Evolutionary conservation across 768 basidiomycete genomes (phyloP), one percentile per base, ranked within the genome.

Genomic region (Agaricus subrufescens): DNA sequence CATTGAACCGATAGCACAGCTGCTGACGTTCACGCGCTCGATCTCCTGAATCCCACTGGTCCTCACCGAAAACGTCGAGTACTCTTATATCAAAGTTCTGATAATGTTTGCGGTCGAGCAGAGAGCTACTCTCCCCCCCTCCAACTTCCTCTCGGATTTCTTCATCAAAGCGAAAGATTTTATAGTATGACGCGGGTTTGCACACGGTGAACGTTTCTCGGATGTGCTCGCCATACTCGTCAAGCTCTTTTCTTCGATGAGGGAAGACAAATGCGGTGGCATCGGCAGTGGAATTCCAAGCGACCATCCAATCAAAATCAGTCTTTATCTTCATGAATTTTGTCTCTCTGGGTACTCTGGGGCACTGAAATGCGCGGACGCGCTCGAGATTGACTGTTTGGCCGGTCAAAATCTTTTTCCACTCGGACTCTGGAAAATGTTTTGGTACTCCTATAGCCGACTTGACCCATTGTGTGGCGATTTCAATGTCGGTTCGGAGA

Each of bases 261-360:
- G 66, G 67, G 60, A 70, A 71, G 4, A 61, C 60, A 54, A 65
- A 72, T 0, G 19, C 0, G 40, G 56, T 62, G 0, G 69, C 71
- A n/a, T 38, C 29, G 1, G 48, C 2, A 8, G 60, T 37, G 14
- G 19, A 5, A 4, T 51, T 37, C 66, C 66, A 72, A 1, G 67
- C 67, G 4, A 52, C 23, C 23, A 46, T 14, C 70, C 69, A 73
- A 5, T 72, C 65, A 4, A 47, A 50, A 1, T 29, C 29, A 6
- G 58, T 60, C 1, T 50, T 10, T 14, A 55, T 34, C 62, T 56
- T 52, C 59, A 19, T 4, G 65, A 61, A 50, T 68, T 63, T 39
- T 60, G 30, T 54, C 40, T 45, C 23, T 25, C 15, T 39, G 49
- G 58, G 14, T 9, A 63, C 47, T 58, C 64, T 60, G 47, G 61